A percentile compares a stretch with the other conserved stretches of the same genome.
These are phyloP conservation scores for Globisporangium radiosum DNA, from an alignment of 352 stramenopile species.

Conservation along the genomic window DNA sequence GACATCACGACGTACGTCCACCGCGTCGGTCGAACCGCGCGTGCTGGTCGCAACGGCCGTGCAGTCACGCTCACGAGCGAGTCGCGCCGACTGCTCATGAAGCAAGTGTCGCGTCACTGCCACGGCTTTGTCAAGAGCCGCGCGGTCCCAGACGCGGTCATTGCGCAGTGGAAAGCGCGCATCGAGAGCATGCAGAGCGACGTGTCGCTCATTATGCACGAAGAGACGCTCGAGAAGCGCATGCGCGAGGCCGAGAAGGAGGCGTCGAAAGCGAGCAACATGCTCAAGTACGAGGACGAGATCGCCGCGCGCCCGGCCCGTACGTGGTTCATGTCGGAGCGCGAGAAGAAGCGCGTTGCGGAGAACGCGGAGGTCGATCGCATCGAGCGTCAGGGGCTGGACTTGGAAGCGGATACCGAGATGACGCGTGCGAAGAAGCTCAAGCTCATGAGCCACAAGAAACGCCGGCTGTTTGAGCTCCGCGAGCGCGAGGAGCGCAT, in stretches of 20 bases:
- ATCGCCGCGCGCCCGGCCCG: slow-evolving; percentile 81
- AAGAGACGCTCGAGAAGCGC: slow-evolving; percentile 87
- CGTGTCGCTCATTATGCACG: slow-evolving; percentile 75
- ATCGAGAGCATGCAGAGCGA: slow-evolving; percentile 81
- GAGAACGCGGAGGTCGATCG: slow-evolving; percentile 65
- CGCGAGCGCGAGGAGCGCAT: slow-evolving; percentile 77
- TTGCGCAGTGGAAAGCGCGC: slow-evolving; percentile 79
- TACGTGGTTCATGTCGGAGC: slow-evolving; percentile 91
- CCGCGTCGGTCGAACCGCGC: slow-evolving; percentile 96
- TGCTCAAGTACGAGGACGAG: slow-evolving; percentile 89
- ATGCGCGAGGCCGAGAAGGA: slow-evolving; percentile 89
- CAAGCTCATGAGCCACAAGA: slow-evolving; percentile 86
- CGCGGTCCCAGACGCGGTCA: slow-evolving; percentile 82
- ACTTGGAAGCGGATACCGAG: slow-evolving; percentile 22
- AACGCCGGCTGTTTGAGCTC: slow-evolving; percentile 77
- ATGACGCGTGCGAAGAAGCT: slow-evolving; percentile 70
- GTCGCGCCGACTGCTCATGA: slow-evolving; percentile 89
- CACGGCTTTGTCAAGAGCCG: slow-evolving; percentile 89
- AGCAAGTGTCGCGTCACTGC: slow-evolving; percentile 89
- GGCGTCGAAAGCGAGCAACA: slow-evolving; percentile 81
- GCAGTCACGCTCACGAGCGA: slow-evolving; percentile 89
- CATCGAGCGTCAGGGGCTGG: slow-evolving; percentile 24
- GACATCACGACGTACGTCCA: slow-evolving; percentile 98
- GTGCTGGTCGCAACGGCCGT: slow-evolving; percentile 91
- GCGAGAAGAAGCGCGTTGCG: slow-evolving; percentile 82